Conservation (phyloP, 805 yeast genomes). For the Yarrowia hollandica region DNA sequence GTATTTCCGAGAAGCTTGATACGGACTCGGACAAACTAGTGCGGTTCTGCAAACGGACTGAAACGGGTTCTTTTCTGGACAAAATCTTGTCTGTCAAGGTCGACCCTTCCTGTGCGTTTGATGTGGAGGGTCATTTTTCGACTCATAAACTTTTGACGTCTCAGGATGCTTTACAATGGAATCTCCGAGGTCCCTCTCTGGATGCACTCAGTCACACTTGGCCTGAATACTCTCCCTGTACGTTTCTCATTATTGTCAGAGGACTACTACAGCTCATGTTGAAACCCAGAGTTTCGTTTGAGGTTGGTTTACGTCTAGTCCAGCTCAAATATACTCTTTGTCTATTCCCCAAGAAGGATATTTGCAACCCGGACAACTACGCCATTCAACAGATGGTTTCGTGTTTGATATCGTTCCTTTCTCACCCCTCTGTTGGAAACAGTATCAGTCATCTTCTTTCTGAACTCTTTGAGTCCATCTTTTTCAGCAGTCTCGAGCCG, state of each 20-base stretch:
- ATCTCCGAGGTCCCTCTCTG: not conserved
- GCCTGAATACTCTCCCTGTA: not conserved
- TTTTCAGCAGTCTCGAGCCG: not conserved
- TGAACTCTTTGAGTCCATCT: not conserved
- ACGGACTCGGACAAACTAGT: no score
- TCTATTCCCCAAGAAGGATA: not conserved
- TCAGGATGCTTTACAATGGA: not conserved
- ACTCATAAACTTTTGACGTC: not conserved
- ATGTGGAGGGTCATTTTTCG: not conserved
- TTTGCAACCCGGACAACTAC: not conserved
- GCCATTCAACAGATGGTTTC: not conserved
- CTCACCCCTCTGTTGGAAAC: not conserved
- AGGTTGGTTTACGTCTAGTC: not conserved
- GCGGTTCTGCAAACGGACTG: not conserved
- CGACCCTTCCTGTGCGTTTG: not conserved
- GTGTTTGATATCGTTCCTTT: not conserved
- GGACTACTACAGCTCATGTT: not conserved
- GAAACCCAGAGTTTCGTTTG: not conserved
- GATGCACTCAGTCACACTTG: not conserved
- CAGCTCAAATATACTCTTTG: conserved; percentile 7
- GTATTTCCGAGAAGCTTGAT: not conserved
- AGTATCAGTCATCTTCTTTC: not conserved
- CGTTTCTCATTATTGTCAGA: not conserved
- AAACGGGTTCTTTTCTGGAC: not conserved
- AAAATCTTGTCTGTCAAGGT: not conserved